Conservation (phyloP, 768 basidiomycete species). For the Tylopilus sp. region DNA sequence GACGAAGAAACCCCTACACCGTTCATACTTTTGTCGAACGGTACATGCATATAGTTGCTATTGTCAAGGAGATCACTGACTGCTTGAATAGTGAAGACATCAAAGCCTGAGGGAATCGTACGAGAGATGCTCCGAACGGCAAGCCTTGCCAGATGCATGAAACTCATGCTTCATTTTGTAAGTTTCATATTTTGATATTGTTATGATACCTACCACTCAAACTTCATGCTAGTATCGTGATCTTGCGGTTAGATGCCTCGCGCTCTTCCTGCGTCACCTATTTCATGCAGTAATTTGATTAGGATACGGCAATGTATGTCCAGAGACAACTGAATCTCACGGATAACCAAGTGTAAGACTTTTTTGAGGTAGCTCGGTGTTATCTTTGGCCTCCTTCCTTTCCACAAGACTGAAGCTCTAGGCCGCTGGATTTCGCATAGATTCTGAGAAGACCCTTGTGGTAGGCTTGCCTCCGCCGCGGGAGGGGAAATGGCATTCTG, state of each 20-base stretch:
- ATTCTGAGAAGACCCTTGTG: conserved; percentile 38
- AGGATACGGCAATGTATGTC: conserved; percentile 45
- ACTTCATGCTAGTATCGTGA: conserved; percentile 37
- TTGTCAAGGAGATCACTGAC: neutral
- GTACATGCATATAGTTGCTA: conserved; percentile 21
- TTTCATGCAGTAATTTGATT: neutral
- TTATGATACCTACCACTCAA: conserved; percentile 1
- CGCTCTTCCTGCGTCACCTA: neutral
- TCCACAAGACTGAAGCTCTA: conserved; percentile 11
- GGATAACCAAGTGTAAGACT: conserved; percentile 42
- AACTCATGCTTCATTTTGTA: conserved; percentile 34
- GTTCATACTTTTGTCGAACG: conserved; percentile 50
- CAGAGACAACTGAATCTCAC: conserved; percentile 40
- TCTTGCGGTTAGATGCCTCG: conserved; percentile 28
- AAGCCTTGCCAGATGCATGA: conserved; percentile 38
- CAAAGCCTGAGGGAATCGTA: conserved; percentile 39
- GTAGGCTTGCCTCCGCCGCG: conserved; percentile 43
- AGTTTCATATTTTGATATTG: conserved; percentile 3
- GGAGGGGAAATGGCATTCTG: conserved; percentile 33
- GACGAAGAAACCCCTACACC: conserved; percentile 42
- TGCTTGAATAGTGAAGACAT: conserved; percentile 37
- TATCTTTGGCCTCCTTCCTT: neutral
- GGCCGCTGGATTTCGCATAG: conserved; percentile 41
- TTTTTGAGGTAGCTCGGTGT: conserved; percentile 36
- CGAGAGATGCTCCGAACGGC: conserved; percentile 33